phyloP scores from a whole-genome alignment of 164 flowering plant genomes.

The Platanus orientalis region DNA sequence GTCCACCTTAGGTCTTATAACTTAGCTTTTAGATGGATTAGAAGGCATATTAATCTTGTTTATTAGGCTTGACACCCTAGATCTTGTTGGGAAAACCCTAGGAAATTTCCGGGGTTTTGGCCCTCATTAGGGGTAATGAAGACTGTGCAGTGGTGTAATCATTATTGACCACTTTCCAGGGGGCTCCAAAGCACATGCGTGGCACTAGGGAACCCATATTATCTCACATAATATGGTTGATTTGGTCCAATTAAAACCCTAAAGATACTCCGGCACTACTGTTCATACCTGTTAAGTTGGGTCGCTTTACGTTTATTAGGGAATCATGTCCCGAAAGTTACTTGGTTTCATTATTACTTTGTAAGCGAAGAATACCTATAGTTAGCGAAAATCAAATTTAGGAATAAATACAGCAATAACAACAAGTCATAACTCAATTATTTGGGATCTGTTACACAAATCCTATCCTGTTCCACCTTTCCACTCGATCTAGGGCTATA shows the following conservation, averaged over 20 bases:
- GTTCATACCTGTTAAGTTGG: not conserved
- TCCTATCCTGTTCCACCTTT: too few relatives aligned
- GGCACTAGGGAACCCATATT: not conserved
- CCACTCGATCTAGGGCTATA: too few relatives aligned
- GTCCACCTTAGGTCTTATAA: not conserved
- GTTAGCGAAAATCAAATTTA: too few relatives aligned
- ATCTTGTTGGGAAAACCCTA: constrained; percentile 8
- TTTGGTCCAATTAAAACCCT: too few relatives aligned
- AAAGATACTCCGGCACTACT: not conserved
- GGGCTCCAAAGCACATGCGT: not conserved
- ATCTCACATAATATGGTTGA: too few relatives aligned
- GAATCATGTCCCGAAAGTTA: not conserved
- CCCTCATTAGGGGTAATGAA: constrained; percentile 15
- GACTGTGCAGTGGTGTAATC: constrained; percentile 2
- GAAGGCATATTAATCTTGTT: not conserved
- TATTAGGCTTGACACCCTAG: constrained; percentile 5
- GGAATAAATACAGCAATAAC: too few relatives aligned
- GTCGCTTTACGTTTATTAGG: not conserved
- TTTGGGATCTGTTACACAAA: too few relatives aligned
- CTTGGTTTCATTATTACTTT: not conserved
- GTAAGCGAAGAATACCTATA: too few relatives aligned
- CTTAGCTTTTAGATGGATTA: constrained; percentile 6
- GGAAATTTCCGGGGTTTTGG: constrained; percentile 17
- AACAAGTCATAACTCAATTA: too few relatives aligned
- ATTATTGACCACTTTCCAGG: constrained; percentile 15